Evolutionary conservation across 306 rosid genomes (phyloP), one percentile per base, ranked within the genome.

Genomic region (Datisca glomerata): DNA sequence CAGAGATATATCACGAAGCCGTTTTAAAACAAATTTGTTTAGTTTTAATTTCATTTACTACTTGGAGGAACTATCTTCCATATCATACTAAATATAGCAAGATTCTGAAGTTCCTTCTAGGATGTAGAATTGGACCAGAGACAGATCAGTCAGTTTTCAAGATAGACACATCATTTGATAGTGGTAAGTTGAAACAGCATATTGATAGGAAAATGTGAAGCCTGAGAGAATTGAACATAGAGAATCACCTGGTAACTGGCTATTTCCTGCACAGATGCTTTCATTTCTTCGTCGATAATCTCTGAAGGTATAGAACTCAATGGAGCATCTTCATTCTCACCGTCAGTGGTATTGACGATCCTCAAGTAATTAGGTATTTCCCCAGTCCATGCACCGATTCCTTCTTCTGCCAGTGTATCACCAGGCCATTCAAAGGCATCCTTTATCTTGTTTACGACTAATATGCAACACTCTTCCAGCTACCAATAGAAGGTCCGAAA

Each of bases 211-310:
- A 18, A 22, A 23, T 40, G 48, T 12, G 12, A 20, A 41, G 32
- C 36, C 24, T 23, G 41, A 37, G 35, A 7, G n/a, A 29, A 12
- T 18, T n/a, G n/a, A 32, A 15, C 8, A 16, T 18, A 8, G 22
- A 14, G 7, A 43, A 47, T 49, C 51, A 82, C 97, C 97, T 87
- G 94, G 59, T 82, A 87, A 72, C 93, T 83, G 33, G 89, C 94
- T 55, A 87, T 79, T 45, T 82, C 89, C 52, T 74, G 94, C 15
- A 80, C 58, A 37, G 79, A 57, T 35, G 41, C 42, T 69, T 68
- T 70, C 32, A 71, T 51, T 22, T 64, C 72, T 29, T 47, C 71
- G 35, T 69, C 76, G 51, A 66, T 53, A 18, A 51, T 64, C 21
- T 74, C 79, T 10, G 66, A 47, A 21, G 67, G 24, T 8, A 31